Evolutionary conservation across 2,329 filamentous ascomycete species (phyloP), one percentile per base, ranked within the genome.

Genomic region (Neoarthrinium moseri): DNA sequence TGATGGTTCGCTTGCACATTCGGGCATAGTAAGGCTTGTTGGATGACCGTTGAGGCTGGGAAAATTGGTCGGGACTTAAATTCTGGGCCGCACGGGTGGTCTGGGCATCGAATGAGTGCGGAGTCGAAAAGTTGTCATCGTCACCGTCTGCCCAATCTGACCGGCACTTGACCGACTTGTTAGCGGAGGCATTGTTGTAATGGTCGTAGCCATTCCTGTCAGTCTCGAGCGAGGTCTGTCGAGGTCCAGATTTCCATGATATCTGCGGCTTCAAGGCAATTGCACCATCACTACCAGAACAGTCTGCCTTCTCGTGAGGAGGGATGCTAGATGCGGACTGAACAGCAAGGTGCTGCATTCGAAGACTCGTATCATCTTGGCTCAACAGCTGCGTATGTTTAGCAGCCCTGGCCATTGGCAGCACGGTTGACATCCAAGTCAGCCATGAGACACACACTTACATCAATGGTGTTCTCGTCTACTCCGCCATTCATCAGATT

Each of bases 1-100:
- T 67, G 18, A 95, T 52, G 0, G 85, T 87, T 39, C 86, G 75
- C 18, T 60, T 66, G 39, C 70, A 70, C 23, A 64, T 59, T 26
- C 66, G 61, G 46, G 73, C 63, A 43, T 60, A 68, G 10, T 59
- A 57, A 4, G 56, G 56, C 17, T 56, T 56, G 32, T 54, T 38
- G 27, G 23, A 22, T 43, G n/a, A 18, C 22, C 37, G 35, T 26
- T n/a, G n/a, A n/a, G n/a, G n/a, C n/a, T n/a, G n/a, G n/a, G n/a
- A n/a, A n/a, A n/a, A n/a, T n/a, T n/a, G n/a, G n/a, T n/a, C n/a
- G n/a, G n/a, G n/a, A n/a, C n/a, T n/a, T n/a, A n/a, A n/a, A n/a
- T n/a, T n/a, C n/a, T n/a, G n/a, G n/a, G n/a, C n/a, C n/a, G n/a
- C n/a, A n/a, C n/a, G n/a, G 35, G 57, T 48, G 13, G 49, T 45